Evolutionary conservation across 805 yeast genomes (phyloP), one percentile per base, ranked within the genome.

Genomic region (Cyberlindnera mycetangii): DNA sequence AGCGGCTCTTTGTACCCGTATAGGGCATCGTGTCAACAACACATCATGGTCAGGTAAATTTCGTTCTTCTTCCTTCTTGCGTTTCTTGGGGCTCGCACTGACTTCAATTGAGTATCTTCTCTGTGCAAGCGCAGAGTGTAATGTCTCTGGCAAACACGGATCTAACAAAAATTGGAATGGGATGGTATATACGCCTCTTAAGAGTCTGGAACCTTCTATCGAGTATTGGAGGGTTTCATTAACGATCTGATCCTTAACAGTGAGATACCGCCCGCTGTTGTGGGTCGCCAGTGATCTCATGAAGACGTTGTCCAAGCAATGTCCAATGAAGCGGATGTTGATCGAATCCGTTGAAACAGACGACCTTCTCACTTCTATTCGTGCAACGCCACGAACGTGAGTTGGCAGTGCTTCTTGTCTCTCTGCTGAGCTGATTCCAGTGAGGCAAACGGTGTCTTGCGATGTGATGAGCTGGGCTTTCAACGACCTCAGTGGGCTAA

Each of bases 91-190:
- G n/a, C 6, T 2, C 36, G 34, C 18, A 50, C 20, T 30, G 7
- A 51, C 57, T 21, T 48, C 49, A 4, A 58, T 11, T 24, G 31
- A 35, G 30, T 58, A 58, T 1, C 11, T 14, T 31, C 55, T 49
- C 6, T 49, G 37, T n/a, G 54, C 55, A 12, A 53, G 39, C 12
- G 12, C 9, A 0, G 52, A 37, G 0, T 30, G 12, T 3, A 54
- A 30, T 2, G 52, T 28, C 37, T 58, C 62, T 10, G 62, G 54
- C 8, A 49, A 38, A 15, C 22, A 6, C 12, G 53, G 47, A 33
- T 52, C 56, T 32, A 58, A 39, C 14, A 43, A 30, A 32, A 58
- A 58, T 32, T 52, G 56, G 45, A 58, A 58, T 1, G 62, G 62
- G 21, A 56, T 45, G 1, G 34, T 42, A 37, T 58, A 52, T 3